Base-by-base conservation (phyloP, 192 early-diverging fungal genomes). In the Umbelopsis sp. region DNA sequence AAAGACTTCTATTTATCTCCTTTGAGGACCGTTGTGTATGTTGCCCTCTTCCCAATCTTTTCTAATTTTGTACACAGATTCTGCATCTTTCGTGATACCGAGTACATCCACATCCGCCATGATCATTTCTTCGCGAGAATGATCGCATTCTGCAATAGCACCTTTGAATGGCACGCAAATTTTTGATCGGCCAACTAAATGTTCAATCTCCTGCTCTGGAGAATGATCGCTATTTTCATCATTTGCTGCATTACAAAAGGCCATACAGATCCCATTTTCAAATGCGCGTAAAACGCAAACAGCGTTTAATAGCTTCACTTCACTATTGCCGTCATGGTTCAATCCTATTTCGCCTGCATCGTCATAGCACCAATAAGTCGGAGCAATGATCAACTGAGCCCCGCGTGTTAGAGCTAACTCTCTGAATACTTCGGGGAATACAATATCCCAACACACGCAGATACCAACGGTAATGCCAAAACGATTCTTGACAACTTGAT, bases 391-490 rank as follows among this genome's bases (percentile, higher is more conserved):
- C 1, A 77, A 47, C 4, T 77, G 70, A 0, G 75, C 75, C 15
- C 66, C 6, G 10, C 51, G 49, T 7, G 64, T 64, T 13, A 72
- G 21, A 3, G 67, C 46, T 67, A 77, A 25, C 23, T 77, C 45
- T 30, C 75, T 66, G 35, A 69, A 72, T 3, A 64, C 66, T 46
- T 79, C 77, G 0, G 77, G 77, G 18, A 71, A 66, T 7, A 53
- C 66, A 30, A 74, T 55, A 45, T 79, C 77, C 77, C 77, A 79
- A 6, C 72, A 79, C 8, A 71, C 49, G 49, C 72, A 74, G 22
- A 79, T 8, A 18, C 75, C 75, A 2, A 77, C 9, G 8, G 20
- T 65, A 7, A 77, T 33, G 0, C 75, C 75, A 77, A 72, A 73
- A 12, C 75, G 44, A 45, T 55, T 77, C 49, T 55, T 58, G 48